These are phyloP conservation scores for Anthracocystis setariae DNA, from an alignment of 1,284 basidiomycete species.

Conservation along the genomic window DNA sequence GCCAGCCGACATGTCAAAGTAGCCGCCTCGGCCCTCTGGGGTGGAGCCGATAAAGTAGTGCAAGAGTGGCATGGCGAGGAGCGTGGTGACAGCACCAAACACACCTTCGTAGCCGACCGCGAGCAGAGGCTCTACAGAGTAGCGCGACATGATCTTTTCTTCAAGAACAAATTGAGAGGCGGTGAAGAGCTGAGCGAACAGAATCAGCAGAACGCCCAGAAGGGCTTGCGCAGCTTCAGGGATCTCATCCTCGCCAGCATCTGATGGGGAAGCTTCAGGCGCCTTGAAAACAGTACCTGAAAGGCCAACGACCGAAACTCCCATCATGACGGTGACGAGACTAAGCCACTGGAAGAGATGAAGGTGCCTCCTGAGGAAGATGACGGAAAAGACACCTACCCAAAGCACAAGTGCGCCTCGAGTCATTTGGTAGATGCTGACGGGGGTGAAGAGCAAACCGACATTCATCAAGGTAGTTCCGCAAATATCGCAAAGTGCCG, in stretches of 20 bases:
- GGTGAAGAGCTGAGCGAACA: slow-evolving; percentile 96
- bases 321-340: slow-evolving; percentile 86
- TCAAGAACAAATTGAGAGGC: slow-evolving; percentile 94
- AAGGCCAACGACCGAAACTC: slow-evolving; percentile 89
- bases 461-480: slow-evolving; percentile 94
- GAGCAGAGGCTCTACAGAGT: slow-evolving; percentile 86
- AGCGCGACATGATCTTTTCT: slow-evolving; percentile 80
- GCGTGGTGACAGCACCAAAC: slow-evolving; percentile 83
- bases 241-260: slow-evolving; percentile 45
- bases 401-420: slow-evolving; percentile 95
- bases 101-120: slow-evolving; percentile 95
- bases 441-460: slow-evolving; percentile 91
- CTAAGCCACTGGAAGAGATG: slow-evolving; percentile 78
- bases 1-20: slow-evolving; percentile 90
- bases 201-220: slow-evolving; percentile 82
- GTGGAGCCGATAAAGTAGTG: slow-evolving; percentile 71
- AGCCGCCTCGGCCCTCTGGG: slow-evolving; percentile 75
- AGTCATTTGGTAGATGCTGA: slow-evolving; percentile 96
- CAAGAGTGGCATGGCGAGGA: slow-evolving; percentile 79
- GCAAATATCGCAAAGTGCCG: slow-evolving; percentile 86
- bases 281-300: slow-evolving; percentile 73
- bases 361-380: slow-evolving; percentile 77
- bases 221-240: slow-evolving; percentile 60
- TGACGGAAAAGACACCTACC: slow-evolving; percentile 89
- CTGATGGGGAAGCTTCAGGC: slow-evolving; percentile 23